These are phyloP conservation scores for Alopecurus myosuroides DNA, from an alignment of 176 grass and related monocot species.

Conservation along the genomic window DNA sequence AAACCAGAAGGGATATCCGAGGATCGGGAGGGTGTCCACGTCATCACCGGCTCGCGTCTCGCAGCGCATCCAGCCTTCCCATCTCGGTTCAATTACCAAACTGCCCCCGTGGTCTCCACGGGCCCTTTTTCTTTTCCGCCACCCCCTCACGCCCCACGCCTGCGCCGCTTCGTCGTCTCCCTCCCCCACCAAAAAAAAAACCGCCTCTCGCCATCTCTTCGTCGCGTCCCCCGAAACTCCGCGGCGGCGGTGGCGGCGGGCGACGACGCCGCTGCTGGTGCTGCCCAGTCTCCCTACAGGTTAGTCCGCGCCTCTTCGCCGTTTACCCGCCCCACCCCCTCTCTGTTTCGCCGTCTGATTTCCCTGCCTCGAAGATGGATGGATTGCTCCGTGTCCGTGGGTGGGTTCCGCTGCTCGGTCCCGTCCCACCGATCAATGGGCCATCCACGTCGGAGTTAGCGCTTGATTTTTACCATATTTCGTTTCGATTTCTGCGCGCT, in stretches of 20 bases:
- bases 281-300: background rate
- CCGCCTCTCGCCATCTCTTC: background rate
- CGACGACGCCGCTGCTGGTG: background rate
- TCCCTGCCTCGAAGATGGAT: background rate
- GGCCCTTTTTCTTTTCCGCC: background rate
- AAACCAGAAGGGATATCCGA: too few relatives aligned
- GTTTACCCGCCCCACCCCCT: background rate
- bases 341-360: background rate
- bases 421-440: background rate
- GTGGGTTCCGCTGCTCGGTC: background rate
- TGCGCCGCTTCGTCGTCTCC: background rate
- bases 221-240: background rate
- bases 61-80: too few relatives aligned
- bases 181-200: background rate
- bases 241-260: background rate
- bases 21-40: too few relatives aligned
- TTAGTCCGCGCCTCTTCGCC: background rate
- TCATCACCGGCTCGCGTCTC: too few relatives aligned
- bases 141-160: background rate
- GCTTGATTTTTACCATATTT: background rate
- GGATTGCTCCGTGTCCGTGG: too few relatives aligned
- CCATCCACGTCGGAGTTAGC: too few relatives aligned
- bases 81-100: background rate
- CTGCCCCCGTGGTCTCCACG: background rate
- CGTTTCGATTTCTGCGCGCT: background rate